A percentile compares a stretch with the other conserved stretches of the same genome.
These are phyloP conservation scores for Tolypocladium inflatum DNA, from an alignment of 2,329 filamentous ascomycete species.

Conservation along the genomic window DNA sequence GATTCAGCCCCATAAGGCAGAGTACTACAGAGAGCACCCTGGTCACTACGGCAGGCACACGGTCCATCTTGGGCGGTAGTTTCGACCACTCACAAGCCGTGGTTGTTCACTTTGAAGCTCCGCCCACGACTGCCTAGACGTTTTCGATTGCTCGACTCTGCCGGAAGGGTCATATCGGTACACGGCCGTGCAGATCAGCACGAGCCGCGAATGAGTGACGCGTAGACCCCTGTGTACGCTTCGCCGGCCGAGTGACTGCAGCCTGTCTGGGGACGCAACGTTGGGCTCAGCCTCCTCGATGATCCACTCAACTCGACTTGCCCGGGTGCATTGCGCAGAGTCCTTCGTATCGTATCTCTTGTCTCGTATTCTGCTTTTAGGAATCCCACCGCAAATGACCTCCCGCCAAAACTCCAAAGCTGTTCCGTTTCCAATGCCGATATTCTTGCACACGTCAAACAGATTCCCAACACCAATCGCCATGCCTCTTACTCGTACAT, in stretches of 20 bases:
- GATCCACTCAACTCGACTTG: neutral
- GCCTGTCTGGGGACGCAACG: neutral
- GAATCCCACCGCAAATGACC: neutral
- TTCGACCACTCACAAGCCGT: neutral
- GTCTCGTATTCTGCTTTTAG: no score
- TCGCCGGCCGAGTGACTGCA: neutral
- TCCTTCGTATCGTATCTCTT: neutral
- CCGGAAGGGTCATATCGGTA: neutral
- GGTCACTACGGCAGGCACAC: neutral
- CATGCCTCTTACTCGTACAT: neutral
- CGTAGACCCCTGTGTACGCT: no score
- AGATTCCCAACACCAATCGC: neutral
- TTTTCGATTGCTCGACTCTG: neutral
- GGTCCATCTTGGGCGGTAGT: neutral
- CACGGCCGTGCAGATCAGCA: neutral
- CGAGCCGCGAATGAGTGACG: neutral
- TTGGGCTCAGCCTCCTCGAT: neutral
- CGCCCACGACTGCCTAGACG: neutral
- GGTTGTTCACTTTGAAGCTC: neutral
- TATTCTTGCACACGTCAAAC: no score
- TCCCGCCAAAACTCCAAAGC: neutral
- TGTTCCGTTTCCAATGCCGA: neutral
- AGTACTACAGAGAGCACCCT: neutral
- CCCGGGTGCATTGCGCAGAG: no score
- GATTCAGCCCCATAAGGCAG: neutral